Percentiles rank a stretch among this genome's conserved stretches.
These are phyloP conservation scores for Fremontodendron californicum DNA, from an alignment of 345 rosid genomes.

Conservation along the genomic window DNA sequence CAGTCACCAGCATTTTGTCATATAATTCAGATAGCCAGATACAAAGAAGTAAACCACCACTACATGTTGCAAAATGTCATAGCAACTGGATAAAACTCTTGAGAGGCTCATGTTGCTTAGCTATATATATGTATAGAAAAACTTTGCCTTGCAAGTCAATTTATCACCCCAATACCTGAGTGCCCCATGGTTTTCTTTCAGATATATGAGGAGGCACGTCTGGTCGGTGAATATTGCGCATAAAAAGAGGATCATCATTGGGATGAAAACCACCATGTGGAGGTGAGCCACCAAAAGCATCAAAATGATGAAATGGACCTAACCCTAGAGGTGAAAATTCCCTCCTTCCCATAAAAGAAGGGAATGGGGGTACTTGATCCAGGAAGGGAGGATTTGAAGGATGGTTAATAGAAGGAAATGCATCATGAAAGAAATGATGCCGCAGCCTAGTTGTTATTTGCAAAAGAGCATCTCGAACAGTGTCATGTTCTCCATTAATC, in stretches of 20 bases:
- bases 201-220: conserved; percentile 47
- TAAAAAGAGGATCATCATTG: conserved; percentile 48
- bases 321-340: conserved; percentile 59
- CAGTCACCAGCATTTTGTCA: neutral
- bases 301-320: conserved; percentile 53
- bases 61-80: neutral
- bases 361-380: conserved; percentile 55
- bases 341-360: conserved; percentile 54
- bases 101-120: neutral
- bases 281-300: conserved; percentile 51
- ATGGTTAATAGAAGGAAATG: conserved; percentile 45
- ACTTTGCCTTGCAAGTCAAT: neutral
- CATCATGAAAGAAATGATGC: conserved; percentile 57
- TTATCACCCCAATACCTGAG: conserved; percentile 43
- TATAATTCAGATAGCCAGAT: neutral
- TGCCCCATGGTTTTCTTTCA: conserved; percentile 70
- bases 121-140: neutral
- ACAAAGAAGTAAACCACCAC: neutral
- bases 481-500: conserved; percentile 64
- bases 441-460: conserved; percentile 65
- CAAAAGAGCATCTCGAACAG: conserved; percentile 65
- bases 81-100: neutral
- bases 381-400: conserved; percentile 46
- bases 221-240: conserved; percentile 42
- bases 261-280: conserved; percentile 49